Conservation (phyloP, 2,329 filamentous ascomycete species). For the Calonectria montana region DNA sequence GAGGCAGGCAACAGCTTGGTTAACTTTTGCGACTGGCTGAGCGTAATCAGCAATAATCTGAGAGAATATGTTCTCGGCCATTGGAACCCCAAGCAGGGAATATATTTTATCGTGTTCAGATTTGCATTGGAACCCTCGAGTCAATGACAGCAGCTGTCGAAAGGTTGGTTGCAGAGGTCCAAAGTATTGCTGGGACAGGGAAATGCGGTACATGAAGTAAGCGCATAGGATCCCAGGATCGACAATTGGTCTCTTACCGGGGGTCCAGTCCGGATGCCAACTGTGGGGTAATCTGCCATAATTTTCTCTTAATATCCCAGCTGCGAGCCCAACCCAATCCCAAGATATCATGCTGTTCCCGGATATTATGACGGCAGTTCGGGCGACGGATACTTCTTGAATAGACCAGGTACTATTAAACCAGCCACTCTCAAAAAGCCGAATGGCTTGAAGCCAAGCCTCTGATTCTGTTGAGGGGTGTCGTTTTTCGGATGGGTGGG, state of each 20-base stretch:
- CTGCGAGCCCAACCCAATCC: conserved; percentile 6
- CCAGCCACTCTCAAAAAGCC: conserved; percentile 2
- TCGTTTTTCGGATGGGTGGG: not conserved
- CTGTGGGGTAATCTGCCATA: not conserved
- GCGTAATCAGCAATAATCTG: not conserved
- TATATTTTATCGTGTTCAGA: not conserved
- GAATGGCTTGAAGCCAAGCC: not conserved
- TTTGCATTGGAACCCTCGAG: not conserved
- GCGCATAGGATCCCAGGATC: not conserved
- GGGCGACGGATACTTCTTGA: not conserved
- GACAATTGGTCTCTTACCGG: not conserved
- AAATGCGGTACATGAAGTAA: conserved; percentile 18
- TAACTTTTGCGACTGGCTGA: not conserved
- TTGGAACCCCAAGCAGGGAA: not conserved
- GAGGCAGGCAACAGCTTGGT: not conserved
- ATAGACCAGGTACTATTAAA: conserved; percentile 11
- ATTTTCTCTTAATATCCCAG: conserved; percentile 10
- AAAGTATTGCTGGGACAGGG: conserved; percentile 1
- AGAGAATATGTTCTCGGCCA: not conserved
- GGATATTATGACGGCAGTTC: not conserved
- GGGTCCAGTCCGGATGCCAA: not conserved
- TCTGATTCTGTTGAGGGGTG: not conserved
- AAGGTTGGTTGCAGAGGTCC: not conserved
- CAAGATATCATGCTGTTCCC: not conserved
- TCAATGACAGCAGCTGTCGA: not conserved